Evolutionary conservation across 2,329 filamentous ascomycete species (phyloP).

Genomic region (Hypoxylon rubiginosum): DNA sequence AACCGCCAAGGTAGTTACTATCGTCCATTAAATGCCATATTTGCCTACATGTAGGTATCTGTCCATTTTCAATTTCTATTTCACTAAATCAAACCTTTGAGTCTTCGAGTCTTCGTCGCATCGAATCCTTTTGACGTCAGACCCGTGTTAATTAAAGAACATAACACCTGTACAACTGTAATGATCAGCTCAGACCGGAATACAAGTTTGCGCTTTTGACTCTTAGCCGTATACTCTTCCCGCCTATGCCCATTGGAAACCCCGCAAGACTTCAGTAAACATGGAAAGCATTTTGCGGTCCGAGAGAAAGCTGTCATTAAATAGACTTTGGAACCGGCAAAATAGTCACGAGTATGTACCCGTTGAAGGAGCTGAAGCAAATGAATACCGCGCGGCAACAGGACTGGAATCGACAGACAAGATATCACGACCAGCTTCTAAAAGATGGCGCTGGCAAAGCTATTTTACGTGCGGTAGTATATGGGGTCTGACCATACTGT

Average conservation of each 20-base stretch:
- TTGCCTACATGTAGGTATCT: neutral
- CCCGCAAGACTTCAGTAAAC: neutral
- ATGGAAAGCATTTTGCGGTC: constrained; percentile 19
- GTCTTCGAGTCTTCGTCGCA: neutral
- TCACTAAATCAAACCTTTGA: neutral
- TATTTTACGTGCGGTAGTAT: constrained; percentile 55
- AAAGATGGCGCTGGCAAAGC: constrained; percentile 35
- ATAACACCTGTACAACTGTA: constrained; percentile 2
- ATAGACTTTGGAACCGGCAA: constrained; percentile 32
- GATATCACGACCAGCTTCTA: constrained; percentile 11
- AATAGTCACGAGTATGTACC: constrained; percentile 29
- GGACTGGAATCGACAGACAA: constrained; percentile 18
- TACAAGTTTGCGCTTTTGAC: neutral
- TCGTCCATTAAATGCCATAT: neutral
- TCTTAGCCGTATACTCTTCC: neutral
- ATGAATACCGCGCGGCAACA: constrained; percentile 14
- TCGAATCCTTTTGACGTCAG: constrained; percentile 13
- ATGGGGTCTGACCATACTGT: constrained; percentile 55
- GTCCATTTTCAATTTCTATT: neutral
- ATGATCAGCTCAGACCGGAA: neutral
- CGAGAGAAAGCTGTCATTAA: constrained; percentile 23
- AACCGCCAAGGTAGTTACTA: neutral
- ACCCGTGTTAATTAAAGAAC: neutral
- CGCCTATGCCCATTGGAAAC: neutral
- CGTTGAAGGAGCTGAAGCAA: constrained; percentile 29